Base-by-base conservation (phyloP, 305 asterid genomes). In the Fraxinus greggii region DNA sequence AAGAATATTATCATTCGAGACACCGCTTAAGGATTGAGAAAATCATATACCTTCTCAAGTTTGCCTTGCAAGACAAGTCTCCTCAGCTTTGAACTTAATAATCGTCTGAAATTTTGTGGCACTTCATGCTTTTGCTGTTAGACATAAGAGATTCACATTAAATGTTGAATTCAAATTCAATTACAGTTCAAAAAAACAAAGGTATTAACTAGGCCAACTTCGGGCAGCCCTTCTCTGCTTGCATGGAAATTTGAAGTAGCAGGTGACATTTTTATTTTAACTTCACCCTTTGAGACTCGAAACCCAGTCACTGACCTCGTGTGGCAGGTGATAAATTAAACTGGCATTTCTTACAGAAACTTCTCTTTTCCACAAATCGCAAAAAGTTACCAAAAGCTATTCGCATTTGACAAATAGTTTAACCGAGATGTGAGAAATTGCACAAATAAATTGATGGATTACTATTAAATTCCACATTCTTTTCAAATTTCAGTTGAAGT, bases 31-130 rank as follows among this genome's bases (percentile, higher is more conserved):
- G 38, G 40, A 31, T 31, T 70, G 33, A 59, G 61, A 75, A 40
- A 48, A 77, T 61, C 65, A 79, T 6, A 70, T 12, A 70, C 96
- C 96, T 85, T 90, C 82, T 88, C 92, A 74, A 92, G 78, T 74
- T 83, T 89, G 78, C 90, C 93, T 81, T 89, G 90, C 76, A 63
- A 24, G 72, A 89, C 87, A 51, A 90, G 90, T 84, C 84, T 88
- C 82, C 90, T 81, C 86, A 92, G 80, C 89, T 86, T 89, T 31
- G 89, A 31, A 78, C 88, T 83, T 80, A 92, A 81, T 61, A 79
- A 38, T 86, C 88, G 88, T 88, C 88, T 87, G 79, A 87, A 86
- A 65, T 85, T 84, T 36, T 63, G 85, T 21, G 90, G 88, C 77
- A 89, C 88, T 67, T 87, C 87, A 23, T 84, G 81, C 79, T 78